phyloP scores from a whole-genome alignment of 2,329 filamentous ascomycete genomes.

The Parascedosporium putredinis region DNA sequence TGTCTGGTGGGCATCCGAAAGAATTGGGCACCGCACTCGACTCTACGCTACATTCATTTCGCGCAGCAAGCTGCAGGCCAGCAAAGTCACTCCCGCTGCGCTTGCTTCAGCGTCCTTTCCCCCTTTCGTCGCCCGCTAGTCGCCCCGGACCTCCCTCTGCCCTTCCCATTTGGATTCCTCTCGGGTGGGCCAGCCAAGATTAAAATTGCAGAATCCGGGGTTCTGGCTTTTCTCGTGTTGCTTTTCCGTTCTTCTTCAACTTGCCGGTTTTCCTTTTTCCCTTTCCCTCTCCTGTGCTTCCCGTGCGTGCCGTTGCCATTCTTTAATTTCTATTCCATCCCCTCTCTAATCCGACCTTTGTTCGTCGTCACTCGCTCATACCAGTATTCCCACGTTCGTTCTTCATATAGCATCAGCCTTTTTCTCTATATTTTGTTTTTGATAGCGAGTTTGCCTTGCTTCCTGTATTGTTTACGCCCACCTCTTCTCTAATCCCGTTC shows the following conservation, averaged over 20 bases:
- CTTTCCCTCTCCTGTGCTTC: conserved; percentile 9
- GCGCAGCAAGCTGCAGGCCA: too few species aligned
- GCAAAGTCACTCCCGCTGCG: too few species aligned
- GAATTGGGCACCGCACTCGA: too few species aligned
- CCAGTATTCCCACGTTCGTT: neutral
- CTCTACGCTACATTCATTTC: too few species aligned
- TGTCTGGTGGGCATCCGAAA: too few species aligned
- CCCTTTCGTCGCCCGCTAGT: neutral
- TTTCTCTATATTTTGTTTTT: neutral
- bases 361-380: neutral
- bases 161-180: too few species aligned
- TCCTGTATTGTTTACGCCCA: too few species aligned
- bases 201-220: conserved; percentile 8
- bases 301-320: neutral
- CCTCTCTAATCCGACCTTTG: conserved; percentile 3
- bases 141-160: conserved; percentile 7
- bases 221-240: conserved; percentile 3
- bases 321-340: neutral
- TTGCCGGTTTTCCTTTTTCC: conserved; percentile 9
- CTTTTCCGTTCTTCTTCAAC: conserved; percentile 7
- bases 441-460: neutral
- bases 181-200: too few species aligned
- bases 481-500: too few species aligned
- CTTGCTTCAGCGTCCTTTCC: too few species aligned
- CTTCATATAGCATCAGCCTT: neutral